Conservation (phyloP, 208 protist species). For the Leishmania guyanensis region DNA sequence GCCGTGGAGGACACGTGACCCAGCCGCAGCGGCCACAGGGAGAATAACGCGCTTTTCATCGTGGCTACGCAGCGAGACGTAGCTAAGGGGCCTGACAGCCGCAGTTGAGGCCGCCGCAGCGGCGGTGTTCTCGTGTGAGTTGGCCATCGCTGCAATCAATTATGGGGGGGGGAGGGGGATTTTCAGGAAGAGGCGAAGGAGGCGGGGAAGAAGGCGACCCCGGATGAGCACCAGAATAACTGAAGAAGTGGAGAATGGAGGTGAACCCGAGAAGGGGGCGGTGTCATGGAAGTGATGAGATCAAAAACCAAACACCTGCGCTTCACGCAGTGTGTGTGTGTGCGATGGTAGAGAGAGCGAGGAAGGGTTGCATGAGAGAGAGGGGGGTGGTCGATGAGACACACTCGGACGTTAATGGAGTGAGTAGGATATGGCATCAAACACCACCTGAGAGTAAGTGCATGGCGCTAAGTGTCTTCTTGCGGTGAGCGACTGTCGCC, state of each 20-base stretch:
- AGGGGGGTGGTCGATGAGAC: background rate
- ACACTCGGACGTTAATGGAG: background rate
- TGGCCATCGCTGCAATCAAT: background rate
- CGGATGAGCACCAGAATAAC: too few species aligned
- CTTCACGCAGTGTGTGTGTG: background rate
- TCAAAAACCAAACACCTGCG: background rate
- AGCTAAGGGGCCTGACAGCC: conserved; percentile 32
- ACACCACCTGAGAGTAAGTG: background rate
- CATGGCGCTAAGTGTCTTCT: background rate
- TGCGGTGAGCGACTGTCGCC: background rate
- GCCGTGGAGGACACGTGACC: conserved; percentile 54
- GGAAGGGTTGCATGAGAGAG: background rate
- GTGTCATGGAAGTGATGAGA: background rate
- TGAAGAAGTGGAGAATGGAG: background rate
- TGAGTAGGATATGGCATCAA: background rate
- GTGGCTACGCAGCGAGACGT: conserved; percentile 46
- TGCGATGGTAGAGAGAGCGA: background rate
- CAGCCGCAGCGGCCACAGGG: conserved; percentile 50
- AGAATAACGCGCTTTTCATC: conserved; percentile 61
- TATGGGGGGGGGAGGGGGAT: background rate
- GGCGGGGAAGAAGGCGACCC: background rate
- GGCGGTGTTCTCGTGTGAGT: background rate
- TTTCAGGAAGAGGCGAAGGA: background rate
- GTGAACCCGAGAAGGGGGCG: background rate
- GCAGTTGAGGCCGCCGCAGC: background rate